Percentiles rank a stretch among this genome's conserved stretches.
phyloP scores from a whole-genome alignment of 2,329 filamentous ascomycete species.

The Albophoma yamanashiensis region DNA sequence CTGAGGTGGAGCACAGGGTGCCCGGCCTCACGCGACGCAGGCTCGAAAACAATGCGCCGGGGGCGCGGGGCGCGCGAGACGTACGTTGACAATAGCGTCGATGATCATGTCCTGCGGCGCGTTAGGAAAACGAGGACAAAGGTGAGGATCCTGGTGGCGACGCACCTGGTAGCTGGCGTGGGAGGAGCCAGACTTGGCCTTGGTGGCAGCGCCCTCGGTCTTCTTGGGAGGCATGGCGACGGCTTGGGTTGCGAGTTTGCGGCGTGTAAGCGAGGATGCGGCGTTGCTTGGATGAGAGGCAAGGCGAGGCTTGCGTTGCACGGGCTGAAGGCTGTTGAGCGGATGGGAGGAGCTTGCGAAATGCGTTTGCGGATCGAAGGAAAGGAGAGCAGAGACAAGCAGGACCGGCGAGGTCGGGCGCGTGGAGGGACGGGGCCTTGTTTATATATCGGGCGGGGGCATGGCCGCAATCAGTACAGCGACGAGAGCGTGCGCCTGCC shows the following conservation, averaged over 20 bases:
- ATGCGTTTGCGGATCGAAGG: constrained; percentile 1
- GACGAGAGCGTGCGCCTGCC: constrained; percentile 24
- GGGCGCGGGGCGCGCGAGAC: constrained; percentile 22
- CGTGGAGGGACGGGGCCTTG: constrained; percentile 39
- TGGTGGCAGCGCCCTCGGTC: constrained; percentile 27
- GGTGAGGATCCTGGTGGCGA: constrained; percentile 5
- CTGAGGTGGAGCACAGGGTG: neutral
- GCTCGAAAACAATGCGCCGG: constrained; percentile 23
- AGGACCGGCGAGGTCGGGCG: constrained; percentile 34
- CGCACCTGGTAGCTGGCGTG: constrained; percentile 51
- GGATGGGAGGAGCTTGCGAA: constrained; percentile 9
- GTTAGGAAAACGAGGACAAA: constrained; percentile 12
- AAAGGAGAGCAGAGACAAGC: constrained; percentile 24
- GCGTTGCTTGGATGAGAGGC: constrained; percentile 5
- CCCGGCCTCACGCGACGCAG: neutral
- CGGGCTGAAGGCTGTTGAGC: constrained; percentile 6
- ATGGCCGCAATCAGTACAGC: constrained; percentile 44
- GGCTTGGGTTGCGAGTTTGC: constrained; percentile 12
- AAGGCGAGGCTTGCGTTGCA: constrained; percentile 13
- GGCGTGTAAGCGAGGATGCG: constrained; percentile 1
- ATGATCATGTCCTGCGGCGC: constrained; percentile 47
- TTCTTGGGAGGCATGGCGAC: constrained; percentile 51
- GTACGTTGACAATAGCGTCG: constrained; percentile 50
- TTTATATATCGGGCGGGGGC: constrained; percentile 52
- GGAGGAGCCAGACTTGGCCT: constrained; percentile 38